Evolutionary conservation across 768 basidiomycete genomes (phyloP), one percentile per base, ranked within the genome.

Genomic region (Naganishia vaughanmartiniae): DNA sequence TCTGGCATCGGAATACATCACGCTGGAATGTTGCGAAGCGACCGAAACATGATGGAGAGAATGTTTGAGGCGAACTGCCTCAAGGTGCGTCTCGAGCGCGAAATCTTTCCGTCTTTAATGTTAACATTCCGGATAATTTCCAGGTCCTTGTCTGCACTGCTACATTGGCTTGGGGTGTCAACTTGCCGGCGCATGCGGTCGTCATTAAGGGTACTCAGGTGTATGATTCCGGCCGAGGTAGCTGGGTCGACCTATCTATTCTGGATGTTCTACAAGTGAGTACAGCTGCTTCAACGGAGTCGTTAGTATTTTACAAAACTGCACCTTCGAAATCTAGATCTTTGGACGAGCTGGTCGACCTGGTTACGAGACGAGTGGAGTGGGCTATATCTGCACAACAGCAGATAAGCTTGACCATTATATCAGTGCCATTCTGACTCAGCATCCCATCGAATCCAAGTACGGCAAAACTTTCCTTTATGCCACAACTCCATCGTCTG

Each of bases 151-250:
- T 92, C 81, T 99, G 96, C 83, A 99, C 96, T 1, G 92, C 96
- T 6, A 99, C 96, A 2, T 85, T 99, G 53, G 96, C 96, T 5
- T 99, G 96, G 96, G 96, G 96, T 82, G 96, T 99, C 74, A 99
- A 99, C 81, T 83, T 99, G 73, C 96, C 96, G 39, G 96, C 96
- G 21, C 95, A 98, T 82, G 96, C 96, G 69, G 94, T 96, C 66
- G 82, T 96, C 73, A 97, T 96, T 83, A 99, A 99, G 81, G 96
- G 96, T 11, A 99, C 96, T 0, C 92, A 98, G 76, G 85, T 99
- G 1, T 99, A 98, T 78, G 92, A 99, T 77, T 91, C 90, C 70
- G 85, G 87, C 4, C 90, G 89, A 78, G 94, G 96, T 73, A 84
- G 89, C 28, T 96, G 98, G 76, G 88, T 91, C 51, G 93, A 99